Evolutionary conservation across 371 early-diverging fungal species (phyloP).

Genomic region (Syncephalastrum sp.): DNA sequence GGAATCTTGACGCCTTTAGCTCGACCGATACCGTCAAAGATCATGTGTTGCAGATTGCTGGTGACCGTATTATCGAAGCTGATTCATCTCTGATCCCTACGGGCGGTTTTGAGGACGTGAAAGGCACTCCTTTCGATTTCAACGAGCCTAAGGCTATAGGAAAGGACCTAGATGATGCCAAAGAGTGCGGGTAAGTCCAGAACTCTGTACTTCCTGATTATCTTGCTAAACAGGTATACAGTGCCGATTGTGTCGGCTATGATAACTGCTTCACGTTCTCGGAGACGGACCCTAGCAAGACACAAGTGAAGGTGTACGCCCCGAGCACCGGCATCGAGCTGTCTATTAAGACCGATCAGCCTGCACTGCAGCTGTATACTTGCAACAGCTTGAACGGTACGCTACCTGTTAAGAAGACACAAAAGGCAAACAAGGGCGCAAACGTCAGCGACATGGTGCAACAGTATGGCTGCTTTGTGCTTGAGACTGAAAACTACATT

Average conservation of each 20-base stretch:
- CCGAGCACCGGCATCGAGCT: slow-evolving; percentile 20
- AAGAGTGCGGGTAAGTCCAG: slow-evolving; percentile 16
- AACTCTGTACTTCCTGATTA: not conserved
- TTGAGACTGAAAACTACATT: slow-evolving; percentile 25
- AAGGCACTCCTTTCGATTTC: slow-evolving; percentile 22
- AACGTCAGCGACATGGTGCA: slow-evolving; percentile 4
- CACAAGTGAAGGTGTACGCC: slow-evolving; percentile 19
- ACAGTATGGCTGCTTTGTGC: slow-evolving; percentile 23
- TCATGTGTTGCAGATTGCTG: slow-evolving; percentile 23
- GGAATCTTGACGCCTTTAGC: slow-evolving; percentile 22
- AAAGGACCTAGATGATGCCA: slow-evolving; percentile 15
- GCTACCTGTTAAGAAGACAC: slow-evolving; percentile 20
- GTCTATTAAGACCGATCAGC: slow-evolving; percentile 22
- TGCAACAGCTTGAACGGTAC: slow-evolving; percentile 21
- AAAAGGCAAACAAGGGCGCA: slow-evolving; percentile 4
- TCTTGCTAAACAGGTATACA: not conserved
- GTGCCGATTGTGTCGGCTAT: slow-evolving; percentile 20
- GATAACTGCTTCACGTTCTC: slow-evolving; percentile 35
- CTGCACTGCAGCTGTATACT: slow-evolving; percentile 22
- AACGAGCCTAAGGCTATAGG: slow-evolving; percentile 19
- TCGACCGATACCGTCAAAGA: slow-evolving; percentile 21
- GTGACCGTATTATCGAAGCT: slow-evolving; percentile 18
- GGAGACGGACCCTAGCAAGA: slow-evolving; percentile 16
- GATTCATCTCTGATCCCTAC: slow-evolving; percentile 17
- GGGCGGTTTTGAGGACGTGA: slow-evolving; percentile 16